Conservation (phyloP, 2,329 filamentous ascomycete genomes). For the Paraphoma chrysanthemicola region DNA sequence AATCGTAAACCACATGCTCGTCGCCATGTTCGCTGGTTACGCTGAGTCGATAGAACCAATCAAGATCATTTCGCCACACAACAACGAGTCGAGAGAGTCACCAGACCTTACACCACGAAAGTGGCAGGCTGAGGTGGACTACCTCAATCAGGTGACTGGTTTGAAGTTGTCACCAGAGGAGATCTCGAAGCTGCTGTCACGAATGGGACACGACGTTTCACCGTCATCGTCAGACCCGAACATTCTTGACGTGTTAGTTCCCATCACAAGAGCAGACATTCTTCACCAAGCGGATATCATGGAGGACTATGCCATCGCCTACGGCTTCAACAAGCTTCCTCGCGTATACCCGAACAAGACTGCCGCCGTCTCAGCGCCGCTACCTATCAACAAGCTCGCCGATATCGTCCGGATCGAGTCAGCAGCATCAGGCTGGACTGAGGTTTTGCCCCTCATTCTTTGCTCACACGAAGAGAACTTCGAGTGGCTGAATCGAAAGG, state of each 20-base stretch:
- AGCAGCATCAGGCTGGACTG: slow-evolving; percentile 93
- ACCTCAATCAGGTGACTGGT: slow-evolving; percentile 92
- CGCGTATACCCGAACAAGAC: slow-evolving; percentile 85
- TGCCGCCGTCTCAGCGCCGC: slow-evolving; percentile 82
- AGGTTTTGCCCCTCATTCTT: slow-evolving; percentile 94
- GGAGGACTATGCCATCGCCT: slow-evolving; percentile 96
- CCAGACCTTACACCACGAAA: slow-evolving; percentile 80
- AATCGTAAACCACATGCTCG: slow-evolving; percentile 93
- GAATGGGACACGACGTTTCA: slow-evolving; percentile 86
- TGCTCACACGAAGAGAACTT: slow-evolving; percentile 99
- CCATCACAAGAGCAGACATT: slow-evolving; percentile 89
- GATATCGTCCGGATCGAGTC: slow-evolving; percentile 90
- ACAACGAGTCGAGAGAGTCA: slow-evolving; percentile 79
- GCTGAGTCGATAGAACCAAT: slow-evolving; percentile 94
- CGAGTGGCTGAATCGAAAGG: slow-evolving; percentile 87
- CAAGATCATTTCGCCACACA: slow-evolving; percentile 90
- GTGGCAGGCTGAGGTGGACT: slow-evolving; percentile 85
- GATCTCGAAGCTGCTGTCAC: slow-evolving; percentile 80
- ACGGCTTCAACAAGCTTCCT: slow-evolving; percentile 96
- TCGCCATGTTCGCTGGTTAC: slow-evolving; percentile 96
- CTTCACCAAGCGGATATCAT: slow-evolving; percentile 98
- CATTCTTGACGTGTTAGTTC: slow-evolving; percentile 81
- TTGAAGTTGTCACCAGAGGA: slow-evolving; percentile 75
- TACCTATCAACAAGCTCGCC: slow-evolving; percentile 90
- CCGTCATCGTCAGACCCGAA: slow-evolving; percentile 73